These are phyloP conservation scores for Skeletonema marinoi DNA, from an alignment of 108 stramenopile species.

Conservation along the genomic window DNA sequence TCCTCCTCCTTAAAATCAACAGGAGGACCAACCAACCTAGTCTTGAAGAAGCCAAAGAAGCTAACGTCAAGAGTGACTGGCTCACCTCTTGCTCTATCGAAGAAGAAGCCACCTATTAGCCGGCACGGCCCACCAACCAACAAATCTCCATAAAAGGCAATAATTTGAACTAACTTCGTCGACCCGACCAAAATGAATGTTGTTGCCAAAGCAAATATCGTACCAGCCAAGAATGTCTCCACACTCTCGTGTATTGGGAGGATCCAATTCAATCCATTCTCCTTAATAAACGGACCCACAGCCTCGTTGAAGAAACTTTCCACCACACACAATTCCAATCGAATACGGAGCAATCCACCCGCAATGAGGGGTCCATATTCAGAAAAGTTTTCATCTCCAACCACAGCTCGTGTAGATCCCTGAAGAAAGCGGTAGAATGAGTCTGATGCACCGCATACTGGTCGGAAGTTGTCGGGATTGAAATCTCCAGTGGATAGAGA, in stretches of 20 bases:
- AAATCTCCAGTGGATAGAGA: constrained; percentile 53
- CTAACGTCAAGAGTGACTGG: constrained; percentile 89
- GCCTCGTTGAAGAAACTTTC: constrained; percentile 94
- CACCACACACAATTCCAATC: constrained; percentile 92
- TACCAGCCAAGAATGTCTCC: constrained; percentile 91
- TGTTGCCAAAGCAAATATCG: constrained; percentile 89
- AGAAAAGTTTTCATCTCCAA: constrained; percentile 82
- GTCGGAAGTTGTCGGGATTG: constrained; percentile 81
- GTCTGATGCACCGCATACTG: constrained; percentile 88
- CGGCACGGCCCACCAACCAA: constrained; percentile 72
- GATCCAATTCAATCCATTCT: constrained; percentile 90
- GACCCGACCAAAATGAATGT: constrained; percentile 93
- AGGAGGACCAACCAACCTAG: constrained; percentile 78
- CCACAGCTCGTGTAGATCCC: constrained; percentile 65
- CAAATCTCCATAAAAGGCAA: constrained; percentile 86
- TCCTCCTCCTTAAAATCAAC: constrained; percentile 51
- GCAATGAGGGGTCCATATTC: constrained; percentile 94
- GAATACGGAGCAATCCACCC: constrained; percentile 85
- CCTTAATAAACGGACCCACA: constrained; percentile 86
- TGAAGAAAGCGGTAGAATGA: constrained; percentile 85
- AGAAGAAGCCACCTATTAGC: constrained; percentile 82
- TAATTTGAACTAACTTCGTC: constrained; percentile 88
- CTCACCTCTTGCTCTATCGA: constrained; percentile 82
- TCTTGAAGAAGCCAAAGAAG: constrained; percentile 77
- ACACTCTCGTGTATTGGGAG: constrained; percentile 91